phyloP scores from a whole-genome alignment of 805 yeast genomes.

The Candida ortonii region DNA sequence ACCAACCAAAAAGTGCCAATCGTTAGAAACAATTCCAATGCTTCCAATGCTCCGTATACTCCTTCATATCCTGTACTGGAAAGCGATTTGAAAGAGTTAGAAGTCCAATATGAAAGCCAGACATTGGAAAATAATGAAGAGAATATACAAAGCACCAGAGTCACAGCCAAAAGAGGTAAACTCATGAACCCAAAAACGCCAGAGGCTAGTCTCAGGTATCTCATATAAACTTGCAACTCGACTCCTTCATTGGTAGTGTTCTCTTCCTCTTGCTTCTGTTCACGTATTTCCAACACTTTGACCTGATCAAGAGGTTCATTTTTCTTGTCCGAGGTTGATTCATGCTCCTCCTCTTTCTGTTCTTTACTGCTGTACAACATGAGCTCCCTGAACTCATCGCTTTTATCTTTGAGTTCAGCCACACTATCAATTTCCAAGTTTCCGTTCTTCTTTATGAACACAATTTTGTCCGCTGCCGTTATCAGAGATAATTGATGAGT shows the following conservation, averaged over 20 bases:
- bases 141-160: constrained; percentile 41
- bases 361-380: constrained; percentile 40
- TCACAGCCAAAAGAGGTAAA: constrained; percentile 14
- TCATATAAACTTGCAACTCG: constrained; percentile 41
- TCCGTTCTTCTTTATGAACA: constrained; percentile 63
- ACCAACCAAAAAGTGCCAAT: constrained; percentile 43
- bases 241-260: constrained; percentile 34
- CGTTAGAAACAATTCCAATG: constrained; percentile 44
- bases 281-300: no score
- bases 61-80: constrained; percentile 65
- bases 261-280: constrained; percentile 21
- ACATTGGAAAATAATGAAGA: constrained; percentile 57
- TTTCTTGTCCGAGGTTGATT: constrained; percentile 8
- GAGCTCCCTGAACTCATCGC: constrained; percentile 46
- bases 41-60: constrained; percentile 57
- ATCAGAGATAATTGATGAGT: constrained; percentile 78
- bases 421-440: constrained; percentile 56
- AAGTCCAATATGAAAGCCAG: constrained; percentile 83
- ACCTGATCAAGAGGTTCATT: no score
- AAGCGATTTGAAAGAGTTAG: constrained; percentile 41
- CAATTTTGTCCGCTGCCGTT: constrained; percentile 61
- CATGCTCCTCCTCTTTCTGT: constrained; percentile 25
- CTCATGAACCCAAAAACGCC: constrained; percentile 38
- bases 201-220: constrained; percentile 54
- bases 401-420: constrained; percentile 47